Conservation (phyloP, 257 asterid species). For the Salvia rosmarinus region DNA sequence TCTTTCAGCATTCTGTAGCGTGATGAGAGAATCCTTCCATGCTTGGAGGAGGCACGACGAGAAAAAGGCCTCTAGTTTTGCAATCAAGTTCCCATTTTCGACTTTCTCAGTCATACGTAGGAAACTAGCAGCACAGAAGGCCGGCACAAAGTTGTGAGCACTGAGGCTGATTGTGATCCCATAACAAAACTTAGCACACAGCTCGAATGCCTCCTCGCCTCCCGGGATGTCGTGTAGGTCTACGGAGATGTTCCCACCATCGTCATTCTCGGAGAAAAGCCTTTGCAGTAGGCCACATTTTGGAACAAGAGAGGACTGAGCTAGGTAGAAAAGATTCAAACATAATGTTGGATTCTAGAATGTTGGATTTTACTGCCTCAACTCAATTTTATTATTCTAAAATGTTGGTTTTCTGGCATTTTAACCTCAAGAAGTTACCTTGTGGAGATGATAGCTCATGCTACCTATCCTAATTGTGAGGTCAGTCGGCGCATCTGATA, state of each 20-base stretch:
- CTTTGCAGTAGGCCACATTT: constrained; percentile 61
- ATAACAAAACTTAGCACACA: constrained; percentile 72
- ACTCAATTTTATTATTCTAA: no score
- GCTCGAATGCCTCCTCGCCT: constrained; percentile 68
- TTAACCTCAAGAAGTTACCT: background rate
- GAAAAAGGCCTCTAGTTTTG: constrained; percentile 65
- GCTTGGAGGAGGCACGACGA: constrained; percentile 65
- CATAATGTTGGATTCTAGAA: no score
- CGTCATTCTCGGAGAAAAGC: constrained; percentile 41
- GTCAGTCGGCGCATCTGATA: constrained; percentile 51
- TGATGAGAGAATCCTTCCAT: constrained; percentile 63
- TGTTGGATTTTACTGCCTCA: no score
- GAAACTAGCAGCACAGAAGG: constrained; percentile 68
- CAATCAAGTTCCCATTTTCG: constrained; percentile 57
- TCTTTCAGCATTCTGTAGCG: constrained; percentile 49
- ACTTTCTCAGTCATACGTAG: constrained; percentile 66
- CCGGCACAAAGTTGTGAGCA: constrained; percentile 61
- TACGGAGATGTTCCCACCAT: constrained; percentile 19
- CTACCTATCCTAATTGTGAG: constrained; percentile 44
- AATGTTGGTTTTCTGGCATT: background rate
- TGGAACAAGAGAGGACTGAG: constrained; percentile 62
- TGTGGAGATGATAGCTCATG: constrained; percentile 48
- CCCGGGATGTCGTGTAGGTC: constrained; percentile 70
- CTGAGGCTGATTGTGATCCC: constrained; percentile 67
- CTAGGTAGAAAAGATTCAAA: constrained; percentile 38